These are phyloP conservation scores for Sphaerobolus stellatus DNA, from an alignment of 1,284 basidiomycete species.

Conservation along the genomic window DNA sequence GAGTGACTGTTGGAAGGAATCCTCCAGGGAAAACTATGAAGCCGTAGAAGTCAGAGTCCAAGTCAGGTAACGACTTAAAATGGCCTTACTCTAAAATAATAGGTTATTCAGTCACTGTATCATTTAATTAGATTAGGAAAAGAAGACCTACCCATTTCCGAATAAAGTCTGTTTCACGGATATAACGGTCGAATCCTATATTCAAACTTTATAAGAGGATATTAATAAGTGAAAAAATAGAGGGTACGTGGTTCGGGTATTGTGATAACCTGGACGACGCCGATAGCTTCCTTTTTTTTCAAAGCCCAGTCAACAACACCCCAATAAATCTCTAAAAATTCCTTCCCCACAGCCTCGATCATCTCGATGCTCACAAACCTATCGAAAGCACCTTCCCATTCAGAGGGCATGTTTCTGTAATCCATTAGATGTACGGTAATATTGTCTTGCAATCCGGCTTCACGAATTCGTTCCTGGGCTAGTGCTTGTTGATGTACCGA, in stretches of 20 bases:
- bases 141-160: conserved; percentile 63
- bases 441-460: conserved; percentile 48
- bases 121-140: no score
- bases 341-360: conserved; percentile 76
- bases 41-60: not conserved
- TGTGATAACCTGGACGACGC: conserved; percentile 77
- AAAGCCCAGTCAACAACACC: conserved; percentile 66
- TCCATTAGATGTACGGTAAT: conserved; percentile 78
- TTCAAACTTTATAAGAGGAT: not conserved
- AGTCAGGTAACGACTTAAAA: no score
- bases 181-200: conserved; percentile 57
- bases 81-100: conserved; percentile 23
- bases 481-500: conserved; percentile 68
- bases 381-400: conserved; percentile 68
- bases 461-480: conserved; percentile 58
- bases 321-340: conserved; percentile 70
- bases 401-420: conserved; percentile 62
- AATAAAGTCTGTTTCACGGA: conserved; percentile 71
- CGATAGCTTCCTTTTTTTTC: conserved; percentile 60
- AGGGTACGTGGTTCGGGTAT: conserved; percentile 71
- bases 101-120: not conserved
- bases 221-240: not conserved
- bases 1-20: conserved; percentile 68
- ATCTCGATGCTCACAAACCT: conserved; percentile 77
- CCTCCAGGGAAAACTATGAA: conserved; percentile 74